phyloP scores from a whole-genome alignment of 768 basidiomycete genomes.

The Hortiboletus campestris region DNA sequence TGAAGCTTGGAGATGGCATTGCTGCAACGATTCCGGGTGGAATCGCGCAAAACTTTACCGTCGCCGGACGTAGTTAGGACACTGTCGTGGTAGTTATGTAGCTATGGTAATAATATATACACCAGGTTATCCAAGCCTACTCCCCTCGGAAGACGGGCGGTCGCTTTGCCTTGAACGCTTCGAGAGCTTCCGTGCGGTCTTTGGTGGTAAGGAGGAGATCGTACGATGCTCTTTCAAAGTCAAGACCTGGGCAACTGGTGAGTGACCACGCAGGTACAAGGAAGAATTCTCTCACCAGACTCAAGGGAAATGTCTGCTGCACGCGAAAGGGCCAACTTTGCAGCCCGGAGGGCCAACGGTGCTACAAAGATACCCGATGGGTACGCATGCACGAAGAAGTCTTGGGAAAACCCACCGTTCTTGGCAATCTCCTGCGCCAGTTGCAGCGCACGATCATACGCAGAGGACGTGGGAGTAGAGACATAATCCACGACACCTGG shows the following conservation, averaged over 20 bases:
- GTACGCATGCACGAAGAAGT: background rate
- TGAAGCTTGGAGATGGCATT: conserved; percentile 59
- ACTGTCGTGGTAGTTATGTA: background rate
- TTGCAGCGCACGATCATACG: conserved; percentile 65
- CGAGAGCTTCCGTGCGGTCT: conserved; percentile 80
- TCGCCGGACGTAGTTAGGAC: conserved; percentile 44
- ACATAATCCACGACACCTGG: conserved; percentile 83
- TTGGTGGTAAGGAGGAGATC: conserved; percentile 70
- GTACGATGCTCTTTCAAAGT: conserved; percentile 86
- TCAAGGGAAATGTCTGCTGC: conserved; percentile 79
- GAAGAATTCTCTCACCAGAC: conserved; percentile 44
- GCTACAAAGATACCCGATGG: conserved; percentile 42
- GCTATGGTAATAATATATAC: conserved; percentile 1
- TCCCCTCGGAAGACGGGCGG: conserved; percentile 78
- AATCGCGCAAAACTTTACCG: conserved; percentile 54
- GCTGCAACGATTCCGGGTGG: conserved; percentile 58
- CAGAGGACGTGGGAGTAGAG: conserved; percentile 55
- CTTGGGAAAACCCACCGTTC: conserved; percentile 43
- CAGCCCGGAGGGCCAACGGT: conserved; percentile 82
- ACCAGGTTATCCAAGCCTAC: conserved; percentile 32
- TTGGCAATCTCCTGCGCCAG: conserved; percentile 71
- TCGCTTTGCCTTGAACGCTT: conserved; percentile 85
- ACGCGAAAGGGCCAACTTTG: conserved; percentile 81
- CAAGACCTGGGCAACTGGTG: conserved; percentile 55
- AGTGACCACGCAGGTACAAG: background rate